Evolutionary conservation across 441 rosid genomes (phyloP).

Genomic region (Pelargonium cotyledonis): DNA sequence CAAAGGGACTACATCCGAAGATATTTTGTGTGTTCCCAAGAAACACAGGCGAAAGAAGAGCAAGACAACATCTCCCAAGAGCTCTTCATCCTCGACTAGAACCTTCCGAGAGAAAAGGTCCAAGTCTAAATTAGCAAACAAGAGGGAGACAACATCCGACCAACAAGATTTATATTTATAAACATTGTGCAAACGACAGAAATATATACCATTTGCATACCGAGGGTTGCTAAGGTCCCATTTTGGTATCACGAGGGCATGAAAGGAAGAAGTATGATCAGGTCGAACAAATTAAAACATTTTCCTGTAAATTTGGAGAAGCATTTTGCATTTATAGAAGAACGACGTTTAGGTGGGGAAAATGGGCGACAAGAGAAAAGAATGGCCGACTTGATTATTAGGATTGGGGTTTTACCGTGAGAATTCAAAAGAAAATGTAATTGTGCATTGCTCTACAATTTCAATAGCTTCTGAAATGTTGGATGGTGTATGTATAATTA

Average conservation of each 20-base stretch:
- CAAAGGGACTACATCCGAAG: background rate
- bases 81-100: background rate
- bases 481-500: no score
- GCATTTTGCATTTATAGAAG: no score
- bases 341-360: no score
- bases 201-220: background rate
- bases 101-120: background rate
- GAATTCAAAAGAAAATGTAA: no score
- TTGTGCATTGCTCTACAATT: no score
- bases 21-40: background rate
- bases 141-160: background rate
- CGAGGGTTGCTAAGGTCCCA: background rate
- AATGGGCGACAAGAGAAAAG: no score
- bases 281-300: background rate
- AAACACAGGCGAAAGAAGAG: background rate
- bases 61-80: background rate
- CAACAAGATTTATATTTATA: background rate
- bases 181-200: background rate
- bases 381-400: no score
- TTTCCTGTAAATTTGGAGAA: no score
- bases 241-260: background rate
- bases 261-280: background rate
- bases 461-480: no score
- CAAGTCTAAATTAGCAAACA: background rate
- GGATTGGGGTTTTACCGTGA: no score